These are phyloP conservation scores for Prosopis cineraria DNA, from an alignment of 306 rosid species.

Conservation along the genomic window DNA sequence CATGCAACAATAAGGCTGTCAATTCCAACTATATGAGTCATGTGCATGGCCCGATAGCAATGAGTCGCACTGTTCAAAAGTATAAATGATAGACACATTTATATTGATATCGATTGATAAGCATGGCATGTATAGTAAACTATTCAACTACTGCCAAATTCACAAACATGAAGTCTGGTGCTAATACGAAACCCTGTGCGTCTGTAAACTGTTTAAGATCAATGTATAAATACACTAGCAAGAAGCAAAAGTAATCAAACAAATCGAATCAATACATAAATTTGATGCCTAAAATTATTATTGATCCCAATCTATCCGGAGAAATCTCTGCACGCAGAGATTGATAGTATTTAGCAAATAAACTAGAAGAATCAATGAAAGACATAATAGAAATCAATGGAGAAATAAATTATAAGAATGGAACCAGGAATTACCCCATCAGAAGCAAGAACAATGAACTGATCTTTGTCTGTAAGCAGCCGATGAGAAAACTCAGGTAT, in stretches of 20 bases:
- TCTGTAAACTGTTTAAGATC: not conserved
- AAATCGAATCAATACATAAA: not conserved
- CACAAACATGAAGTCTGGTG: not conserved
- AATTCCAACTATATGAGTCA: not conserved
- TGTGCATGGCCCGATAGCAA: not conserved
- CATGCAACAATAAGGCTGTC: not conserved
- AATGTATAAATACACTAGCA: not conserved
- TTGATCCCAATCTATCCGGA: not conserved
- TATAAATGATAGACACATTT: too few species aligned
- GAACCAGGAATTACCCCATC: slow-evolving; percentile 68
- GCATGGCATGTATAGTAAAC: not conserved
- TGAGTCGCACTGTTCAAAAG: not conserved
- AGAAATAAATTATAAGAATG: not conserved
- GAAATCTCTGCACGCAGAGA: not conserved
- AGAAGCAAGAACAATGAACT: slow-evolving; percentile 91
- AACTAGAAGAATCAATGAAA: not conserved
- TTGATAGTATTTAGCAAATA: not conserved
- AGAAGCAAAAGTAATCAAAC: not conserved
- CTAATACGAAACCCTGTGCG: not conserved
- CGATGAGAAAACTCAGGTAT: slow-evolving; percentile 86
- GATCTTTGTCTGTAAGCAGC: slow-evolving; percentile 71
- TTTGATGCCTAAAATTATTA: not conserved
- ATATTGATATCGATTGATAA: too few species aligned
- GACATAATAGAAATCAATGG: not conserved
- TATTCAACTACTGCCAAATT: not conserved